Conservation (phyloP, 2,329 filamentous ascomycete genomes). For the Colletotrichum sp. region DNA sequence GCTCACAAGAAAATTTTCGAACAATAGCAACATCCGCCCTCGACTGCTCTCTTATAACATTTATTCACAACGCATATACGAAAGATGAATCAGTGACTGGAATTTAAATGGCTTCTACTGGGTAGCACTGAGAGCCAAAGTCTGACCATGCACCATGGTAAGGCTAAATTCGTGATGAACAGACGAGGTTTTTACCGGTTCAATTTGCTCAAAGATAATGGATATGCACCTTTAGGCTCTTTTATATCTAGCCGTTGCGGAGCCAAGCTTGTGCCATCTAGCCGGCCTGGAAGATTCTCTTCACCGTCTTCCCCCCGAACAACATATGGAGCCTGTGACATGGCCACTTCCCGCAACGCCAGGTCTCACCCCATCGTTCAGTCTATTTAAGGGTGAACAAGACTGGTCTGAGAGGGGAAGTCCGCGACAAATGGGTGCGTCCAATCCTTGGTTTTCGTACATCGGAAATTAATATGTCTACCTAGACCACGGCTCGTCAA, state of each 20-base stretch:
- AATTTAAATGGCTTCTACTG: rapidly evolving
- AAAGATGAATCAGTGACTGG: background rate
- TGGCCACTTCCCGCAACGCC: background rate
- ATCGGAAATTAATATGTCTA: background rate
- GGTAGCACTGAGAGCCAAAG: background rate
- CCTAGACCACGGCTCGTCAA: rapidly evolving
- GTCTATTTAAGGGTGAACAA: background rate
- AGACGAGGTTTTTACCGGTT: background rate
- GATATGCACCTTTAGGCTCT: background rate
- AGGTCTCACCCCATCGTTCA: background rate
- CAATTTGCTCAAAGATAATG: background rate
- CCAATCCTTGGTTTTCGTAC: too few relatives aligned
- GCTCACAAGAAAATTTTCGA: rapidly evolving
- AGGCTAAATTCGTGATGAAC: background rate
- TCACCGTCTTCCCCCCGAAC: background rate
- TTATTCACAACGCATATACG: background rate
- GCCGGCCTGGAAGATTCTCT: background rate
- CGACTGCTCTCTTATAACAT: rapidly evolving
- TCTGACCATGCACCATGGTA: background rate
- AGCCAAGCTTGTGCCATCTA: background rate
- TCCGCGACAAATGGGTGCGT: background rate
- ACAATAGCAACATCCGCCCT: background rate
- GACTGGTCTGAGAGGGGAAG: background rate
- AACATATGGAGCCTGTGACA: background rate
- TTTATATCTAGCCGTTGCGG: background rate